A percentile compares a stretch with the other conserved stretches of the same genome.
These are phyloP conservation scores for Taxillus chinensis DNA, from an alignment of 164 flowering plant species.

Conservation along the genomic window DNA sequence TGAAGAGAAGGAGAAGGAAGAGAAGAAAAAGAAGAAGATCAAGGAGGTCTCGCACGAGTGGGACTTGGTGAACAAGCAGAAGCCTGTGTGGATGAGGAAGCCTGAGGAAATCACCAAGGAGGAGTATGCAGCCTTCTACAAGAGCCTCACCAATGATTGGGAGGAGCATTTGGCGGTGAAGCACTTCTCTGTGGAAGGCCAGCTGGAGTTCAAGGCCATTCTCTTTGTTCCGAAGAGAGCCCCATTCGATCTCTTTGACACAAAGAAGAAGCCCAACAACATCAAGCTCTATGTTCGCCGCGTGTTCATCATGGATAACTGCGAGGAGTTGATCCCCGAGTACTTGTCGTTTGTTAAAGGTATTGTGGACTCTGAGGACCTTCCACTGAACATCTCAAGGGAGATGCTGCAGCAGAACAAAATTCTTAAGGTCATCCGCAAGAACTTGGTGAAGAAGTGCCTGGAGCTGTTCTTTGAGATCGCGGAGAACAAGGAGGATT, in stretches of 20 bases:
- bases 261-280: conserved; percentile 33
- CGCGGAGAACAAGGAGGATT: conserved; percentile 50
- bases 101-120: conserved; percentile 38
- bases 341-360: conserved; percentile 36
- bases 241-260: conserved; percentile 22
- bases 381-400: conserved; percentile 32
- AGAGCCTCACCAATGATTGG: conserved; percentile 40
- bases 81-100: conserved; percentile 47
- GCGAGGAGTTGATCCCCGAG: conserved; percentile 42
- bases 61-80: conserved; percentile 33
- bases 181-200: conserved; percentile 32
- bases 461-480: conserved; percentile 41
- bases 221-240: conserved; percentile 27
- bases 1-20: conserved; percentile 35
- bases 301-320: conserved; percentile 43
- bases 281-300: conserved; percentile 37
- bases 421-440: conserved; percentile 40
- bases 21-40: conserved; percentile 39
- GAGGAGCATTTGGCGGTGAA: conserved; percentile 30
- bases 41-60: conserved; percentile 39
- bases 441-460: conserved; percentile 46
- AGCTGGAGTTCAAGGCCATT: conserved; percentile 29
- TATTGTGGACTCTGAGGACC: conserved; percentile 41
- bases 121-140: conserved; percentile 39
- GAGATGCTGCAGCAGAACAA: conserved; percentile 37